Percentiles rank a stretch among this genome's conserved stretches.
These are phyloP conservation scores for Penicillium samsonianum DNA, from an alignment of 495 filamentous ascomycete species.

Conservation along the genomic window DNA sequence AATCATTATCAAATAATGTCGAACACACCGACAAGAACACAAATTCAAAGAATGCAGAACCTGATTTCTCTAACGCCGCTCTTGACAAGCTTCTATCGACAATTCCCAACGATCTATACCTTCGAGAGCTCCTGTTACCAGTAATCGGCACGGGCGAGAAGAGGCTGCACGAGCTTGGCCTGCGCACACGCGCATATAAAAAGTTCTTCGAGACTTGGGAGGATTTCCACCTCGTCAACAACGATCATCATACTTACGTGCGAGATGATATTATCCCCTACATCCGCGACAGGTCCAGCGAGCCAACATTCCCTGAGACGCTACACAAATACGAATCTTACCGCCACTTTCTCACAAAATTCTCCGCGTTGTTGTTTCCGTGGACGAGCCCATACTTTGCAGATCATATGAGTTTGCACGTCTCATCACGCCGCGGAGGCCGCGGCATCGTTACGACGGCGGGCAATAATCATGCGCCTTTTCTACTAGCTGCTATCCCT, in stretches of 20 bases:
- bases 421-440: not conserved
- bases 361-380: not conserved
- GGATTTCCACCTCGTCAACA: not conserved
- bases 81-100: not conserved
- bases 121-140: not conserved
- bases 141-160: not conserved
- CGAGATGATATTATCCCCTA: not conserved
- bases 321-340: not conserved
- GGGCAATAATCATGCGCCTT: not conserved
- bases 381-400: not conserved
- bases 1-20: too few relatives aligned
- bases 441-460: not conserved
- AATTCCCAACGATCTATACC: not conserved
- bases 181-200: not conserved
- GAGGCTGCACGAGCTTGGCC: not conserved
- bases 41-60: too few relatives aligned
- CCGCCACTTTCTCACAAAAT: not conserved
- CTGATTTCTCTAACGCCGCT: too few relatives aligned
- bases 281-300: not conserved
- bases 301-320: not conserved
- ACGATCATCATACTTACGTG: not conserved
- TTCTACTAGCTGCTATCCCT: not conserved
- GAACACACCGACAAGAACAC: too few relatives aligned
- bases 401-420: not conserved
- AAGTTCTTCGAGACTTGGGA: not conserved